phyloP scores from a whole-genome alignment of 257 asterid genomes.

The Galeopsis tetrahit region DNA sequence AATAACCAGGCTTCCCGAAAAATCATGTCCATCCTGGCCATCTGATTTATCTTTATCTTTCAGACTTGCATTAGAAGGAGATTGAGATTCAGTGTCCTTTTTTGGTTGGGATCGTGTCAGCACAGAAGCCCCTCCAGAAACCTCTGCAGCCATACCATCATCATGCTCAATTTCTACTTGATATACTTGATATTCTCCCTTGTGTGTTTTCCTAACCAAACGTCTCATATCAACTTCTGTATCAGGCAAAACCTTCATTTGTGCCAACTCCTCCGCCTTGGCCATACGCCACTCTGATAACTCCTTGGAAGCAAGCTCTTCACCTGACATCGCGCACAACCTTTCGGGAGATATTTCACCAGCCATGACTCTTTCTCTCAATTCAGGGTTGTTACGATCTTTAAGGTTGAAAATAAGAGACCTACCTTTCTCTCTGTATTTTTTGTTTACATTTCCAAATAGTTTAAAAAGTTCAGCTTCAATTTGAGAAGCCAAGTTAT shows the following conservation, averaged over 20 bases:
- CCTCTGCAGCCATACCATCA: constrained; percentile 61
- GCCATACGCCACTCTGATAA: constrained; percentile 95
- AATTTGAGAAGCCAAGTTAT: constrained; percentile 57
- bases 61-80: constrained; percentile 47
- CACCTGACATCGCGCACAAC: constrained; percentile 93
- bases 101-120: constrained; percentile 42
- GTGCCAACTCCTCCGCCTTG: constrained; percentile 91
- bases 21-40: constrained; percentile 65
- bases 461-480: constrained; percentile 84
- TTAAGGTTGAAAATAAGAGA: constrained; percentile 92
- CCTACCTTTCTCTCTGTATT: constrained; percentile 95
- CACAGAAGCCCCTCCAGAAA: constrained; percentile 65
- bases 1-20: constrained; percentile 66
- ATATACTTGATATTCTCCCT: constrained; percentile 94
- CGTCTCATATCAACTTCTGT: constrained; percentile 78
- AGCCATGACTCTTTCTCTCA: constrained; percentile 86
- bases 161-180: constrained; percentile 84
- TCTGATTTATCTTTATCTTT: constrained; percentile 55
- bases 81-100: constrained; percentile 38
- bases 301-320: constrained; percentile 99
- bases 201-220: constrained; percentile 93
- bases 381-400: constrained; percentile 92
- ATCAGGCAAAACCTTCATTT: constrained; percentile 92
- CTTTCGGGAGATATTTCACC: constrained; percentile 85
- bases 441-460: constrained; percentile 87